phyloP scores from a whole-genome alignment of 225 moss, liverwort and hornwort genomes.

The Sphagnum tenellum region DNA sequence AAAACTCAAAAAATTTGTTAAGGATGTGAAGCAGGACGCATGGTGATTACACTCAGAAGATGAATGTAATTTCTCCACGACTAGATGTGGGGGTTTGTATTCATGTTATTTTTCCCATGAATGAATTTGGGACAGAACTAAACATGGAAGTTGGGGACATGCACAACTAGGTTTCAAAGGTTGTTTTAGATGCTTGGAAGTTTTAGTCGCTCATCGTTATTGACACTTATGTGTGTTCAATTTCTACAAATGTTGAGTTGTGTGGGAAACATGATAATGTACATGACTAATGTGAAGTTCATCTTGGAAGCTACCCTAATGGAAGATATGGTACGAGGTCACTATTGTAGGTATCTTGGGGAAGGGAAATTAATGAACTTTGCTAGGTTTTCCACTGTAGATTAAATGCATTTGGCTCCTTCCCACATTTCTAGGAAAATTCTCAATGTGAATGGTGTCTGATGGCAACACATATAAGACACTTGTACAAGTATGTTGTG shows the following conservation, averaged over 20 bases:
- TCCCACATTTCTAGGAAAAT: conserved; percentile 57
- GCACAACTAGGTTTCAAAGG: conserved; percentile 53
- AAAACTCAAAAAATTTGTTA: too few relatives aligned
- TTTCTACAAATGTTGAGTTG: not conserved
- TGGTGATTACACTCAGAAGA: too few relatives aligned
- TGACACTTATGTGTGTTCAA: conserved; percentile 67
- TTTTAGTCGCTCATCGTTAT: conserved; percentile 66
- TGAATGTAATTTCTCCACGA: too few relatives aligned
- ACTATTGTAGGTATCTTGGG: too few relatives aligned
- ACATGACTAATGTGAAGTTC: too few relatives aligned
- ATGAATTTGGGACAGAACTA: conserved; percentile 14
- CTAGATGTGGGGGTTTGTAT: too few relatives aligned
- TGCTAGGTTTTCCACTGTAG: too few relatives aligned
- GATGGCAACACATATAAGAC: conserved; percentile 80
- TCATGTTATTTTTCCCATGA: too few relatives aligned
- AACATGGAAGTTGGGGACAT: conserved; percentile 20
- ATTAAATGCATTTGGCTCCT: conserved; percentile 70
- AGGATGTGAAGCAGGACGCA: too few relatives aligned
- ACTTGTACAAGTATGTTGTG: conserved; percentile 62
- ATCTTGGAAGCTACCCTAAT: too few relatives aligned
- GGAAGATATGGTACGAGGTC: too few relatives aligned
- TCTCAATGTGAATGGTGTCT: conserved; percentile 79
- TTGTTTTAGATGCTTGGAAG: conserved; percentile 63
- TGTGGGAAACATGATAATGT: not conserved
- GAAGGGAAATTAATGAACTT: too few relatives aligned